Base-by-base conservation (phyloP, 306 rosid genomes). In the Carpinus fangiana region DNA sequence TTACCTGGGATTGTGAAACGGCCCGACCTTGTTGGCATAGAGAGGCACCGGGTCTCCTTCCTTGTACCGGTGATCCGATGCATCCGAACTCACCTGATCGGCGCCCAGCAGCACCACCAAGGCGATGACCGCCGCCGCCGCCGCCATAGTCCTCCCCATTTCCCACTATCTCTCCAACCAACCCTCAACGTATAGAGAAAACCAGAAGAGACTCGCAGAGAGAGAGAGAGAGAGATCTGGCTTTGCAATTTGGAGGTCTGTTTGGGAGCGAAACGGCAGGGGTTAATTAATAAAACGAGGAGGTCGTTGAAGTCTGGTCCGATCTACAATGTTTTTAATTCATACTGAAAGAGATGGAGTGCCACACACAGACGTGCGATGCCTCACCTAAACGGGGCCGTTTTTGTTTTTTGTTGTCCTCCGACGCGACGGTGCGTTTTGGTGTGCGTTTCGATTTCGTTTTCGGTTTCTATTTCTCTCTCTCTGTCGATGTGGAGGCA, bases 1-100 rank as follows among this genome's bases (percentile, higher is more conserved):
- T 76, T 64, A 85, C 90, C 90, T 87, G 52, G 90, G 90, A 70
- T 85, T 87, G 71, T 87, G 90, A 78, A 85, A 87, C 3, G 90
- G 90, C 2, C 90, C 90, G 21, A 87, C 87, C 84, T 87, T 87
- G 78, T 82, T 85, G 50, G 87, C 89, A 65, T 87, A 85, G 75
- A 87, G 80, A 60, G 89, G 90, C 72, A 87, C 90, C 0, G 54
- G 4, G 0, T 87, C 90, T 10, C 89, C 87, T 36, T 85, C 85
- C 21, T 87, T 78, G 73, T 80, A 87, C 28, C 87, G 87, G 69
- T 87, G 89, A 64, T 82, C 77, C 7, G 86, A 79, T 31, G 79
- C 84, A 61, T 71, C 82, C 1, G 88, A 87, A 66, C 78, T 73
- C 9, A 80, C 89, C 36, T 5, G 88, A 82, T 70, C 73, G 70